Evolutionary conservation across 2,329 filamentous ascomycete species (phyloP), one percentile per base, ranked within the genome.

Genomic region (Balansia obtecta): DNA sequence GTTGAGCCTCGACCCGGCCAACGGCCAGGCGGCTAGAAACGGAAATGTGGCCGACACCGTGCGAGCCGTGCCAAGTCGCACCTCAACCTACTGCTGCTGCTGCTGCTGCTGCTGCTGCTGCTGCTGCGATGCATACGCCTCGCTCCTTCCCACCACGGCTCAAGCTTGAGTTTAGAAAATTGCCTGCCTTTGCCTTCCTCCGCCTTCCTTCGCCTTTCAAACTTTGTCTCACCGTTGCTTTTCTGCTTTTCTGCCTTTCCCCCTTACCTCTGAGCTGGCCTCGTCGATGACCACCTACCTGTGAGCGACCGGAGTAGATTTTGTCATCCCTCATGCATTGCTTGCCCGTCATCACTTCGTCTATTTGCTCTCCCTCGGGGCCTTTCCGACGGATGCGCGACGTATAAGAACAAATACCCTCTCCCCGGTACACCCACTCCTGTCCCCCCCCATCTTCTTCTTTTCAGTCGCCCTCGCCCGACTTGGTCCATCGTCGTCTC

Each of bases 141-240:
- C 89, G 71, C 95, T 95, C 41, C 22, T 30, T 44, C 42, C 13
- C 27, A 32, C 16, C 22, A 32, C n/a, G 4, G 12, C 12, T 37
- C 16, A 37, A 27, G 27, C 27, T 48, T 48, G 32, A 48, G 46
- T 41, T 30, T 27, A n/a, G 34, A 8, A 13, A 48, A 39, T 41
- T 30, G 46, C 46, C 13, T 22, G 20, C 20, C 20, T 22, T 22
- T 22, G 20, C 20, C 2, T 22, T 2, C 20, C 4, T 22, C 4
- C 20, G 20, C 20, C 20, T 22, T 2, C 20, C 20, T 16, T 46
- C 27, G 38, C n/a, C 15, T 16, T 46, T 20, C 16, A n/a, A 45
- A 11, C n/a, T n/a, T n/a, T n/a, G n/a, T n/a, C n/a, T n/a, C n/a
- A n/a, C n/a, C n/a, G n/a, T n/a, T n/a, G n/a, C n/a, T 45, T 45